Evolutionary conservation across 176 grass and related monocot species (phyloP).

Genomic region (Zoysia pacifica): DNA sequence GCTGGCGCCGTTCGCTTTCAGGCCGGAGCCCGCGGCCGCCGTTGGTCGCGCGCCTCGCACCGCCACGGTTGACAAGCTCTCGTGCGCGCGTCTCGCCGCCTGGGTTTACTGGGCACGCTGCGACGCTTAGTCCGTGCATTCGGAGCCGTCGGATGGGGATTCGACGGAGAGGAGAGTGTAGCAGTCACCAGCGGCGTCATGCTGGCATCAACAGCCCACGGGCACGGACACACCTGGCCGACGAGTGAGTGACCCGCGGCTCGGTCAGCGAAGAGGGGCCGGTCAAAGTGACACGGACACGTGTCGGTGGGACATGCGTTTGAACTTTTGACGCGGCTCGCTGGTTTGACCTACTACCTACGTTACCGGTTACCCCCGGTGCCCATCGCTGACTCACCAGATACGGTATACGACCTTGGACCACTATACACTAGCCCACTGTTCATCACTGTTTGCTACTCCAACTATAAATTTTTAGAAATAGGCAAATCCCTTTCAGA

Average conservation of each 20-base stretch:
- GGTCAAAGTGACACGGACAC: conserved; percentile 51
- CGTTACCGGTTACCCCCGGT: conserved; percentile 49
- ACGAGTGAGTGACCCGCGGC: background rate
- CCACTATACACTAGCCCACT: background rate
- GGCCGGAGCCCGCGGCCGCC: background rate
- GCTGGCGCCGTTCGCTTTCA: conserved; percentile 5
- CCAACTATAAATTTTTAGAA: conserved; percentile 8
- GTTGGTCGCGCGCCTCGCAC: background rate
- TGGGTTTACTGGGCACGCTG: background rate
- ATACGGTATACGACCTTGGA: conserved; percentile 19
- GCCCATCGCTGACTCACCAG: conserved; percentile 52
- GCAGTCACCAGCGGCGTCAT: conserved; percentile 28
- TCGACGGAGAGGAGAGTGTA: background rate
- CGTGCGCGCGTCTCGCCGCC: background rate
- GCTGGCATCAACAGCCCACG: conserved; percentile 19
- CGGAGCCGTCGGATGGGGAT: conserved; percentile 13
- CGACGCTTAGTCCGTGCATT: background rate
- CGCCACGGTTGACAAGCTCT: background rate
- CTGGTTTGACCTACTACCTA: background rate
- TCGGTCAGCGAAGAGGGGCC: background rate
- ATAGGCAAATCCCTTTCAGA: conserved; percentile 1
- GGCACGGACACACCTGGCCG: background rate
- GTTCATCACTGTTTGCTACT: background rate
- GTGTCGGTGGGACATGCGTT: conserved; percentile 26
- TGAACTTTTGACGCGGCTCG: conserved; percentile 48